Base-by-base conservation (phyloP, 2,329 filamentous ascomycete species). In the Myriosclerotinia scirpicola region DNA sequence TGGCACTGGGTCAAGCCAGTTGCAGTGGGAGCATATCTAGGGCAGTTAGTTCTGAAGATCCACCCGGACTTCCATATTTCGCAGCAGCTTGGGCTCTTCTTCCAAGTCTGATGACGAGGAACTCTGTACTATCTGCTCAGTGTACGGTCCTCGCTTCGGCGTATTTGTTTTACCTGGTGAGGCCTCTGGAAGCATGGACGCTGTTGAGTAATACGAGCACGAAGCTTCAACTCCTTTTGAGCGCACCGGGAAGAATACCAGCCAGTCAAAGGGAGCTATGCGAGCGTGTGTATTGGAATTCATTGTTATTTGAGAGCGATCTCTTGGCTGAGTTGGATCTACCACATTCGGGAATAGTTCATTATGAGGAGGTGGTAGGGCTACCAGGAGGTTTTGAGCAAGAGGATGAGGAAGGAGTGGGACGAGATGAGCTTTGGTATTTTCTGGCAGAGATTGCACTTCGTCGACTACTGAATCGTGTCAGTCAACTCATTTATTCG, bases 251-350 rank as follows among this genome's bases (percentile, higher is more conserved):
- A 69, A 84, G 90, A 64, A 84, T 94, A 0, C 89, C 90, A 0
- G 80, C 86, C 5, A 86, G 88, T 42, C 88, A 91, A 75, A 84
- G 87, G 72, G 90, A 93, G 75, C 78, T 94, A 40, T 87, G 87
- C 58, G 90, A 92, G 77, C 83, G 91, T 59, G 89, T 94, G 17
- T 95, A 92, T 79, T 95, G 91, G 91, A 94, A 95, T 72, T 84
- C 90, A 3, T 80, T 93, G 2, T 84, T 94, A 61, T 92, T 92
- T 67, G 91, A 94, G 77, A 93, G 87, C 74, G 91, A 94, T 75
- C 82, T 94, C 50, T 82, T 93, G 5, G 90, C 90, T 11, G 91
- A 94, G 76, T 80, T 94, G 44, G 91, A 94, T 75, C 82, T 95
- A 20, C 91, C 91, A 5, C 91, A 94, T 76, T 93, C 90, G 3